A percentile compares a stretch with the other conserved stretches of the same genome.
Conservation (phyloP, 441 rosid genomes). For the Populus hybrid region DNA sequence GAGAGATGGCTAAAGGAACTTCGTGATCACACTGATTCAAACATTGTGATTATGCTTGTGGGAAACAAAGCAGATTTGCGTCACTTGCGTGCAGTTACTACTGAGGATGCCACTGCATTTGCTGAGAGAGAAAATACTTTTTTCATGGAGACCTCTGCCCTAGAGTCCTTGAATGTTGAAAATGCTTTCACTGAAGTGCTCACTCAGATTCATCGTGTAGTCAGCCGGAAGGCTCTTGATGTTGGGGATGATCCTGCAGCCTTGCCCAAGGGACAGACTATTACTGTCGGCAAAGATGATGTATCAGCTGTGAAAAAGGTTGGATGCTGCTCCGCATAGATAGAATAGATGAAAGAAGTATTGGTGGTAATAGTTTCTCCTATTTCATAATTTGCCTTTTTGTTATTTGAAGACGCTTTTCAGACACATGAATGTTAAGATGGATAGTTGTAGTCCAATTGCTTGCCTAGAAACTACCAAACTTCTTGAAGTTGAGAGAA, state of each 20-base stretch:
- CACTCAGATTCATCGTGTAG: conserved; percentile 70
- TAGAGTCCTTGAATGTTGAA: conserved; percentile 76
- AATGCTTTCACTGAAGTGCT: conserved; percentile 78
- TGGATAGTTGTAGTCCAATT: conserved; percentile 6
- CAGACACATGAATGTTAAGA: background rate
- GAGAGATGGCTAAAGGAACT: conserved; percentile 86
- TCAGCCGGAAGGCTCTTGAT: conserved; percentile 87
- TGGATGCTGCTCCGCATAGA: conserved; percentile 63
- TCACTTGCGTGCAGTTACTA: conserved; percentile 72
- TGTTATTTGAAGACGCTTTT: conserved; percentile 13
- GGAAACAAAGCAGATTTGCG: conserved; percentile 89
- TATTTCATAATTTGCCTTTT: conserved; percentile 11
- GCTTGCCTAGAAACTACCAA: conserved; percentile 11
- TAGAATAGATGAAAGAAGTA: background rate
- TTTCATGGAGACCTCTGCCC: conserved; percentile 91
- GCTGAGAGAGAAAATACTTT: too few species aligned
- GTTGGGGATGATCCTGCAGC: conserved; percentile 52
- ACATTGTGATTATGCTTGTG: conserved; percentile 84
- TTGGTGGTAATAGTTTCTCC: conserved; percentile 8
- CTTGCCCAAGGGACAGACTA: conserved; percentile 75
- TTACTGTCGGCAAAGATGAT: conserved; percentile 60
- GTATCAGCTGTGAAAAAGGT: conserved; percentile 75
- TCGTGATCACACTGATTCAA: conserved; percentile 83
- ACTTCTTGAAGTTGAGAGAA: conserved; percentile 11
- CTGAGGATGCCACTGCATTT: conserved; percentile 73